Conservation (phyloP, 2,329 filamentous ascomycete species). For the Pestalotiopsis sp. region DNA sequence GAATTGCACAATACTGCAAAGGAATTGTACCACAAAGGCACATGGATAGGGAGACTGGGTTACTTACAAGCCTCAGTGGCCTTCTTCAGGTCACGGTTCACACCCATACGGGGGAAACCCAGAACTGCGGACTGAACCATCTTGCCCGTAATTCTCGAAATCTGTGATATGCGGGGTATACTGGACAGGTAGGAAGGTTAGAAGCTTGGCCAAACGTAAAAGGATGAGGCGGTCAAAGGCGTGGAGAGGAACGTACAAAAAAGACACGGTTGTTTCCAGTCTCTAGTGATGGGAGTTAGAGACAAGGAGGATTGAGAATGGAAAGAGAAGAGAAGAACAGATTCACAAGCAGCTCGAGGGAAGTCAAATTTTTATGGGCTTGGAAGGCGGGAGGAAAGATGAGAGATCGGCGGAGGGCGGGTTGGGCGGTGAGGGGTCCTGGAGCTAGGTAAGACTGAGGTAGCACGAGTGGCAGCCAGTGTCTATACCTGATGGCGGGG, state of each 20-base stretch:
- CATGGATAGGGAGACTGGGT: constrained; percentile 5
- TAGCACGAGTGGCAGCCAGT: not conserved
- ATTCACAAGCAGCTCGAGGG: constrained; percentile 11
- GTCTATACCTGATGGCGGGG: constrained; percentile 20
- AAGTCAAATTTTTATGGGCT: constrained; percentile 14
- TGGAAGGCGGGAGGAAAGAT: not conserved
- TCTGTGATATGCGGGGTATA: constrained; percentile 16
- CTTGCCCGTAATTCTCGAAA: constrained; percentile 39
- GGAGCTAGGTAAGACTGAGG: not conserved
- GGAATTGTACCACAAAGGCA: not conserved
- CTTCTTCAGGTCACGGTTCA: constrained; percentile 99
- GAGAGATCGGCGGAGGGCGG: constrained; percentile 16
- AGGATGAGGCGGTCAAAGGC: not conserved
- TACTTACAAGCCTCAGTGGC: constrained; percentile 87
- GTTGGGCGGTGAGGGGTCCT: constrained; percentile 16
- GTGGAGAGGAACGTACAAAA: constrained; percentile 24
- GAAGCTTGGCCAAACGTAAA: not conserved
- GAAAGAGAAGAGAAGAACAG: constrained; percentile 19
- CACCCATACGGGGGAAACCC: constrained; percentile 99
- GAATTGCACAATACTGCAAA: not conserved
- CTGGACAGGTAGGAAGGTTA: not conserved
- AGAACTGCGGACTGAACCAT: constrained; percentile 79
- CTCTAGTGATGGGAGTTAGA: constrained; percentile 18
- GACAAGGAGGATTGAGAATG: constrained; percentile 8
- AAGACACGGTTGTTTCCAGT: constrained; percentile 29